Percentiles rank a stretch among this genome's conserved stretches.
These are phyloP conservation scores for Claviceps sp. DNA, from an alignment of 2,329 filamentous ascomycete species.

Conservation along the genomic window DNA sequence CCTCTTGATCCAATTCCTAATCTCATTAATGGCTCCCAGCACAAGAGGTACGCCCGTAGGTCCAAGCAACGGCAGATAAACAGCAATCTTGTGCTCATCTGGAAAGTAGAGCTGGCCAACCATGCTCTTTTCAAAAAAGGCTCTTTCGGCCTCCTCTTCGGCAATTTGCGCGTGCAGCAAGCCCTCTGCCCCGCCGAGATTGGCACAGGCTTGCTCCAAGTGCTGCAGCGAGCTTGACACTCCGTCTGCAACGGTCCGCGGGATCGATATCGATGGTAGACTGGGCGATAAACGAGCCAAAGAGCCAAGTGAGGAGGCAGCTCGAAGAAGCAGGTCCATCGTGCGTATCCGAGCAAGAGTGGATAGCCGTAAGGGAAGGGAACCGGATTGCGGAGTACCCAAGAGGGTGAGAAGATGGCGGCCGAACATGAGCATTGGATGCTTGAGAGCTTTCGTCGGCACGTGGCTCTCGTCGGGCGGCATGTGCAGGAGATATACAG, in stretches of 20 bases:
- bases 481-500: constrained; percentile 45
- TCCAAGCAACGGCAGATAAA: constrained; percentile 83
- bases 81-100: constrained; percentile 94
- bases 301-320: constrained; percentile 87
- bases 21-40: constrained; percentile 70
- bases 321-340: constrained; percentile 72
- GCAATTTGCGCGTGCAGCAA: constrained; percentile 72
- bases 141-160: constrained; percentile 77
- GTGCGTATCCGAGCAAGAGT: constrained; percentile 77
- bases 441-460: constrained; percentile 51
- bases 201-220: constrained; percentile 62
- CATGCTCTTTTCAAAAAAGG: constrained; percentile 99
- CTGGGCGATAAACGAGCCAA: constrained; percentile 74
- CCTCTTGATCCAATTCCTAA: constrained; percentile 47
- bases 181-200: constrained; percentile 51
- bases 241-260: constrained; percentile 70
- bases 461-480: constrained; percentile 36
- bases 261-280: constrained; percentile 83
- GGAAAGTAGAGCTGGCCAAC: constrained; percentile 97
- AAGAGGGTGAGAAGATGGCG: constrained; percentile 80
- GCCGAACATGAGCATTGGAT: constrained; percentile 79
- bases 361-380: constrained; percentile 71
- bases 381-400: constrained; percentile 70
- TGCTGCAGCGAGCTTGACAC: constrained; percentile 69
- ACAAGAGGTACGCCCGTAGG: constrained; percentile 82